phyloP scores from a whole-genome alignment of 1,284 basidiomycete genomes.

The Cystobasidiaceae sp. region DNA sequence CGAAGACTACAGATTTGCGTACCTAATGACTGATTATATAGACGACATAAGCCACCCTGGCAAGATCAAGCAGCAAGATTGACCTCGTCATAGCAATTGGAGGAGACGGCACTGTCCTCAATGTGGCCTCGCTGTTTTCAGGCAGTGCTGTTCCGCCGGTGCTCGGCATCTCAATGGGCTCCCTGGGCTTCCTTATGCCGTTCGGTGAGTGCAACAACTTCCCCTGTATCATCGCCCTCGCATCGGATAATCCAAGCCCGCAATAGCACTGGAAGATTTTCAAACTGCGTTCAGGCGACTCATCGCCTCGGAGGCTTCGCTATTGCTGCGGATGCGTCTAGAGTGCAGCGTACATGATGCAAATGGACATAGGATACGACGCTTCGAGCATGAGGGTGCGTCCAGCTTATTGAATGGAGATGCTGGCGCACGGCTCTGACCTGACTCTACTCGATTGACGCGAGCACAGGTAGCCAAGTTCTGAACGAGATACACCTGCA shows the following conservation, averaged over 20 bases:
- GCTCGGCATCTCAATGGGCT: conserved; percentile 92
- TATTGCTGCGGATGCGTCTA: conserved; percentile 81
- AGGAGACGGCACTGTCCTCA: conserved; percentile 92
- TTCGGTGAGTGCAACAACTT: conserved; percentile 62
- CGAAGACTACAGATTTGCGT: no score
- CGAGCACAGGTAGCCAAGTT: conserved; percentile 72
- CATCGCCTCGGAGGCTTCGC: conserved; percentile 27
- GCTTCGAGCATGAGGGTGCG: conserved; percentile 31
- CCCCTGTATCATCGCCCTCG: no score
- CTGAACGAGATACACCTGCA: conserved; percentile 97
- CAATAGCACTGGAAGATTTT: conserved; percentile 68
- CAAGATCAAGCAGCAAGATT: conserved; percentile 45
- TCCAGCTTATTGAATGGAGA: no score
- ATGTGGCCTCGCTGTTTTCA: conserved; percentile 87
- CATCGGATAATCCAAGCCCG: no score
- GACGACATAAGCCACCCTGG: background rate
- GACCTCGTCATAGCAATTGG: conserved; percentile 88
- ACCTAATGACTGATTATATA: no score
- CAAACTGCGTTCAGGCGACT: conserved; percentile 36
- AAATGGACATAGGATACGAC: conserved; percentile 55
- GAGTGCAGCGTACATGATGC: conserved; percentile 69
- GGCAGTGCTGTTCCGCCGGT: conserved; percentile 86
- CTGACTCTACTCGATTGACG: conserved; percentile 32
- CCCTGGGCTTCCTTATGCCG: conserved; percentile 85
- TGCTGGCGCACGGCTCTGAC: background rate